Evolutionary conservation across 805 yeast species (phyloP).

Genomic region (Myxozyma mucilagina): DNA sequence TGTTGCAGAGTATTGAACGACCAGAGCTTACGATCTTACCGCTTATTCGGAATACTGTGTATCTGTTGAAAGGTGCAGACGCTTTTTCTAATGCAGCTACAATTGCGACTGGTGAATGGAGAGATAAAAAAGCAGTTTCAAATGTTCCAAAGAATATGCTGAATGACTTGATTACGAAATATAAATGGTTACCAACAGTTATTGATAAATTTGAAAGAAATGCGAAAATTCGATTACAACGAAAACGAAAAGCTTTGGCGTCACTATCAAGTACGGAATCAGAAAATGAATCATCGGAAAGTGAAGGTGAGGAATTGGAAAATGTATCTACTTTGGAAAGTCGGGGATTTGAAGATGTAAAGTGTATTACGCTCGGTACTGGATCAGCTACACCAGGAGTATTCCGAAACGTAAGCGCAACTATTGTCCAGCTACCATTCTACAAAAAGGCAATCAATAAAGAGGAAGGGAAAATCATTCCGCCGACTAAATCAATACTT

Average conservation of each 20-base stretch:
- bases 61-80: constrained; percentile 4
- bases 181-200: background rate
- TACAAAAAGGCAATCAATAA: background rate
- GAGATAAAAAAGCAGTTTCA: background rate
- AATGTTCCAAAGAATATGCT: constrained; percentile 1
- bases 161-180: background rate
- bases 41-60: constrained; percentile 3
- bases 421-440: constrained; percentile 68
- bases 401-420: constrained; percentile 81
- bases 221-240: background rate
- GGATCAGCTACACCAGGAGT: constrained; percentile 89
- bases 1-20: background rate
- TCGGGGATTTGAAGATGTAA: constrained; percentile 43
- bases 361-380: constrained; percentile 80
- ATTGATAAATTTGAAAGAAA: background rate
- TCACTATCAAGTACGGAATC: background rate
- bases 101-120: constrained; percentile 2
- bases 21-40: constrained; percentile 9
- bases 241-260: background rate
- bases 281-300: background rate
- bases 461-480: background rate
- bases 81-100: constrained; percentile 5
- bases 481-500: constrained; percentile 45
- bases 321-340: background rate
- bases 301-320: background rate